These are phyloP conservation scores for Cryptosporidium baileyi DNA, from an alignment of 169 alveolate species.

Conservation along the genomic window DNA sequence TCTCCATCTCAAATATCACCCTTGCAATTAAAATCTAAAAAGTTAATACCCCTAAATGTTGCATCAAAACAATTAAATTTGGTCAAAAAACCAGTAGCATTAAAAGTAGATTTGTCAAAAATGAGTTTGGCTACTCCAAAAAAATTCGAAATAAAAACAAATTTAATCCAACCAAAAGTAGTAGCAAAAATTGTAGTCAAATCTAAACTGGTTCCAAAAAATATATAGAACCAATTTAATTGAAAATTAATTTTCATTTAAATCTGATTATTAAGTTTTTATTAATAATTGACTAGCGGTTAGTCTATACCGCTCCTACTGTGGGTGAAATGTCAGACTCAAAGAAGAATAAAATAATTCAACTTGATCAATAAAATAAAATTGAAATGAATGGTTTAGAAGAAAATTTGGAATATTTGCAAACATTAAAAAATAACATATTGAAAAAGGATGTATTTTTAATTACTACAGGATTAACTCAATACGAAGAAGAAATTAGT, in stretches of 20 bases:
- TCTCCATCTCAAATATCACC: no score
- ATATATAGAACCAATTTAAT: no score
- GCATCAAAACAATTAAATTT: no score
- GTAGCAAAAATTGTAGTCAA: conserved; percentile 12
- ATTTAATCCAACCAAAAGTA: conserved; percentile 34
- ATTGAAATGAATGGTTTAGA: conserved; percentile 66
- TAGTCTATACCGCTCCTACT: no score
- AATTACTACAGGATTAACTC: neutral
- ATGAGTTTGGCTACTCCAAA: conserved; percentile 17
- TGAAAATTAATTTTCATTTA: no score
- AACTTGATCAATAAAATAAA: no score
- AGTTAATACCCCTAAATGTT: no score
- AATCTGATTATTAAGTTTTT: no score
- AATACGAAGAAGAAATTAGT: conserved; percentile 27
- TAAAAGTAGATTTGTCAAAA: conserved; percentile 30
- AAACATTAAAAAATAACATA: neutral
- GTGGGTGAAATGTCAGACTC: neutral
- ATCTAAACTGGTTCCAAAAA: conserved; percentile 38
- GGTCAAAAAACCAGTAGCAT: no score
- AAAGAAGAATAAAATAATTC: no score
- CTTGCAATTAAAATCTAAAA: no score
- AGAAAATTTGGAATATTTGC: conserved; percentile 10
- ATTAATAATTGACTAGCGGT: no score
- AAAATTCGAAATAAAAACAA: conserved; percentile 40
- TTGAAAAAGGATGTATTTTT: conserved; percentile 15